These are phyloP conservation scores for Neurospora sp. DNA, from an alignment of 495 filamentous ascomycete genomes.

Conservation along the genomic window DNA sequence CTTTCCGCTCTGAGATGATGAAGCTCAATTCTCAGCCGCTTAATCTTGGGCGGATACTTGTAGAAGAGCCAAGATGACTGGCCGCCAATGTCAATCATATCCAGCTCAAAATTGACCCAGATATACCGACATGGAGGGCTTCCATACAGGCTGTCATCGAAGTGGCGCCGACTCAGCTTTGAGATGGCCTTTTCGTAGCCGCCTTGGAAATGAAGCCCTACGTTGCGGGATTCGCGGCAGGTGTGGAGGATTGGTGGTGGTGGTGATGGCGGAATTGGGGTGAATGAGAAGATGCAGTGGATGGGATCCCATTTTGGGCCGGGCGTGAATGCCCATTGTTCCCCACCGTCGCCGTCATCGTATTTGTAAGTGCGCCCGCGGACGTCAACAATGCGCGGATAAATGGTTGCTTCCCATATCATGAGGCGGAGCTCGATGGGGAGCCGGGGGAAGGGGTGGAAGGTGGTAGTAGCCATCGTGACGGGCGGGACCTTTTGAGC, in stretches of 20 bases:
- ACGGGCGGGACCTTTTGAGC: not conserved
- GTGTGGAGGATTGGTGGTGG: not conserved
- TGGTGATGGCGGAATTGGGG: not conserved
- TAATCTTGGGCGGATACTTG: not conserved
- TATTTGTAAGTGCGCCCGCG: not conserved
- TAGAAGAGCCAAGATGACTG: too few relatives aligned
- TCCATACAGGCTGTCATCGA: too few relatives aligned
- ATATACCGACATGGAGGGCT: too few relatives aligned
- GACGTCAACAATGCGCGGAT: not conserved
- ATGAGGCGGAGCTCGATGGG: slow-evolving; percentile 28
- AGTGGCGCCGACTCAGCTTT: too few relatives aligned
- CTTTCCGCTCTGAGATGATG: too few relatives aligned
- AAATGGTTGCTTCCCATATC: slow-evolving; percentile 18
- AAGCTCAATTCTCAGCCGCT: not conserved
- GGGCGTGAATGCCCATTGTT: too few relatives aligned
- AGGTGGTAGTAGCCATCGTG: slow-evolving; percentile 3
- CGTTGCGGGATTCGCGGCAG: not conserved
- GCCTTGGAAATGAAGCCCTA: not conserved
- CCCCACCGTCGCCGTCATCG: too few relatives aligned
- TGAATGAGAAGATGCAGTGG: too few relatives aligned
- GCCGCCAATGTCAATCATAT: not conserved
- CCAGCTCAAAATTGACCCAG: not conserved
- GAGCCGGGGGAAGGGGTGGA: slow-evolving; percentile 21
- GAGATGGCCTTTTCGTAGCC: not conserved
- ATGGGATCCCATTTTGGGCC: too few relatives aligned